Conservation (phyloP, 805 yeast genomes). For the Candida stauntonica region DNA sequence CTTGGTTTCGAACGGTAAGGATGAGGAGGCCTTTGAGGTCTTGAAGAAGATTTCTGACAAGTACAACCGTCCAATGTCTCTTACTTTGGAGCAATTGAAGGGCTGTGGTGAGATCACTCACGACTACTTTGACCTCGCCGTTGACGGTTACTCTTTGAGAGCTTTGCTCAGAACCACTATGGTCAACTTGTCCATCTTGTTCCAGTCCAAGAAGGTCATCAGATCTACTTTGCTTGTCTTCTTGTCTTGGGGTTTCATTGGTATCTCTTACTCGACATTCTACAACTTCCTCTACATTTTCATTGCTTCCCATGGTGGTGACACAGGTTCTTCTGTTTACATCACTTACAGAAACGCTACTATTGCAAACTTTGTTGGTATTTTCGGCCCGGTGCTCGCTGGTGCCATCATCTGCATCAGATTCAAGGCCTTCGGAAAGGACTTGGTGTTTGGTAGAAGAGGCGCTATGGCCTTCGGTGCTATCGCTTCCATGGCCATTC, state of each 20-base stretch:
- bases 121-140: conserved; percentile 23
- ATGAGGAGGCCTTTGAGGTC: conserved; percentile 43
- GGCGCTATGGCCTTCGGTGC: conserved; percentile 54
- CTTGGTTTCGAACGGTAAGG: conserved; percentile 44
- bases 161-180: conserved; percentile 24
- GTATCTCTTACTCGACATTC: conserved; percentile 49
- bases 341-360: conserved; percentile 46
- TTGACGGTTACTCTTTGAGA: conserved; percentile 17
- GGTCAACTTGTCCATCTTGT: conserved; percentile 40
- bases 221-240: conserved; percentile 39
- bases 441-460: conserved; percentile 42
- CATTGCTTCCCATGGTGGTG: conserved; percentile 45
- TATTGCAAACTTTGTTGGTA: conserved; percentile 40
- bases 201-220: conserved; percentile 37
- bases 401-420: conserved; percentile 29
- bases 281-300: conserved; percentile 49
- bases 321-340: conserved; percentile 36
- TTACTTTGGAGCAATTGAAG: conserved; percentile 44
- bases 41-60: conserved; percentile 42
- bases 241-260: conserved; percentile 51
- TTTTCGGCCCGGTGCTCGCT: conserved; percentile 47
- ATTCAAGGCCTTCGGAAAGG: conserved; percentile 11
- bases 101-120: conserved; percentile 39
- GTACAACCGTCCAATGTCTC: conserved; percentile 35
- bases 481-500: conserved; percentile 48